Percentiles rank a stretch among this genome's conserved stretches.
Evolutionary conservation across 1,139 yeast species (phyloP).

Genomic region (Blastobotrys apis): DNA sequence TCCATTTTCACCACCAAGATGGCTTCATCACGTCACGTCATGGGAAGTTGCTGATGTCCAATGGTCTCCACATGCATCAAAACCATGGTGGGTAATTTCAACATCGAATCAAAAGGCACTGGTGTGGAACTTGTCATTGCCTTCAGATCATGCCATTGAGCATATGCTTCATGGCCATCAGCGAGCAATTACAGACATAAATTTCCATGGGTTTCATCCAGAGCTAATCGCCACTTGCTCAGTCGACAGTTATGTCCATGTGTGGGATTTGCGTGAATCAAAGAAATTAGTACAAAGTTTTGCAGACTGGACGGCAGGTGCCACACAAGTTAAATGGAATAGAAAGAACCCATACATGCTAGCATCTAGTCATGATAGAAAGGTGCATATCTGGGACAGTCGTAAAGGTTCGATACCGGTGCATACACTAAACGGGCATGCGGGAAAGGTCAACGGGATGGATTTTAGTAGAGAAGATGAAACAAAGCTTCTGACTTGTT

Average conservation of each 20-base stretch:
- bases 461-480: constrained; percentile 67
- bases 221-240: constrained; percentile 92
- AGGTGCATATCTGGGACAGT: constrained; percentile 80
- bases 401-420: constrained; percentile 79
- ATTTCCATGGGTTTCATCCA: constrained; percentile 84
- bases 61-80: constrained; percentile 87
- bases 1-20: constrained; percentile 91
- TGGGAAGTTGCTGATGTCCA: constrained; percentile 99
- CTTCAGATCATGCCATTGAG: constrained; percentile 74
- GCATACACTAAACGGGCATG: constrained; percentile 64
- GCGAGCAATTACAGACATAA: constrained; percentile 92
- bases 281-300: constrained; percentile 64
- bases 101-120: constrained; percentile 94
- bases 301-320: constrained; percentile 94
- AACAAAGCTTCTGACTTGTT: constrained; percentile 66
- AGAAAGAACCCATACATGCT: constrained; percentile 66
- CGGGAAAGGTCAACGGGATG: constrained; percentile 79
- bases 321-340: constrained; percentile 94
- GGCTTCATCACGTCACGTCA: constrained; percentile 85
- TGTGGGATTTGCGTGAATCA: constrained; percentile 90
- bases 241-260: constrained; percentile 77
- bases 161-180: constrained; percentile 85
- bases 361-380: constrained; percentile 82
- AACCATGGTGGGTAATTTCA: constrained; percentile 88
- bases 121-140: constrained; percentile 83